A percentile compares a stretch with the other conserved stretches of the same genome.
Evolutionary conservation across 2,329 filamentous ascomycete species (phyloP).

Genomic region (Pseudogymnoascus verrucosus): DNA sequence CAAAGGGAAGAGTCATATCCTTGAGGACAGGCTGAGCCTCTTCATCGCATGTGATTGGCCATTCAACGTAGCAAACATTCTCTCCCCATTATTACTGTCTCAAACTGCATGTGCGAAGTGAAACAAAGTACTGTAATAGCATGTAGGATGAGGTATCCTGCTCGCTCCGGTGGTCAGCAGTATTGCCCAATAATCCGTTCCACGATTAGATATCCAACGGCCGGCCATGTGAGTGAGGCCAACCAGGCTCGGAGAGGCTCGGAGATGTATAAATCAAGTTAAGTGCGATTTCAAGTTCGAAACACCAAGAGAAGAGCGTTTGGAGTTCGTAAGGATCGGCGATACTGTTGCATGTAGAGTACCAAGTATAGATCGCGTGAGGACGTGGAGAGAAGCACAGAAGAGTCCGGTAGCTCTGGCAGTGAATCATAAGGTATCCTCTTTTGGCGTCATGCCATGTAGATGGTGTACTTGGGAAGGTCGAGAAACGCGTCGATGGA

Average conservation of each 20-base stretch:
- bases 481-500: conserved; percentile 5
- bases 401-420: background rate
- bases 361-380: conserved; percentile 5
- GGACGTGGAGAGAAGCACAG: conserved; percentile 1
- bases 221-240: conserved; percentile 3
- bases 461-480: background rate
- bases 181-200: background rate
- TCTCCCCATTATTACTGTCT: conserved; percentile 4
- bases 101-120: conserved; percentile 1
- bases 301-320: background rate
- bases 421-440: conserved; percentile 8
- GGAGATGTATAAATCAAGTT: conserved; percentile 5
- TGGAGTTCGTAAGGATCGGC: conserved; percentile 5
- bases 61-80: conserved; percentile 4
- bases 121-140: background rate
- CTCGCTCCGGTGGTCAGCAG: background rate
- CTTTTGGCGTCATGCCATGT: conserved; percentile 1
- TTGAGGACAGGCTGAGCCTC: background rate
- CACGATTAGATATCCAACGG: conserved; percentile 2
- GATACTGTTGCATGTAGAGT: background rate
- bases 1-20: background rate
- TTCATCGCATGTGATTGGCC: background rate
- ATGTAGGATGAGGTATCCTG: background rate
- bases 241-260: background rate
- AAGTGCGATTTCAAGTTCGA: conserved; percentile 6